Base-by-base conservation (phyloP, 257 asterid species). In the Nicotiana tomentosiformis region DNA sequence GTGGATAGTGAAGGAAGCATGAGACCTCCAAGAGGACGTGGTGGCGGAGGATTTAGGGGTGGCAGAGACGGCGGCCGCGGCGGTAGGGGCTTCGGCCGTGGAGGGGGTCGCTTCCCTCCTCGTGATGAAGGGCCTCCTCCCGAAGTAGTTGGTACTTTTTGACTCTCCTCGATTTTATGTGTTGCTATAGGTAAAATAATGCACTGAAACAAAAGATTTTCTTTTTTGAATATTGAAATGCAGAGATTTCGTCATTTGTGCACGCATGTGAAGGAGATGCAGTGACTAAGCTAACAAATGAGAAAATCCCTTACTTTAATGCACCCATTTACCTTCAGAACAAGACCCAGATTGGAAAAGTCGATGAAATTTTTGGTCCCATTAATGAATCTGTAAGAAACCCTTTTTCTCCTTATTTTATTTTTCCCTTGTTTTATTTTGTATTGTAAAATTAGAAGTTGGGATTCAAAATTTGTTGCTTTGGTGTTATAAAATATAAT, bases 11-110 rank as follows among this genome's bases (percentile, higher is more conserved):
- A 18, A 29, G 17, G 18, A 77, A 51, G 35, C 46, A 95, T 95
- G 99, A 94, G 98, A 83, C 97, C 99, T 84, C 99, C 99, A 30
- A 92, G 97, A 88, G 98, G 98, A 81, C 97, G 99, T 66, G 97
- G 96, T 81, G 92, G 95, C 62, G 93, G 92, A 3, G 93, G 97
- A 26, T 93, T 93, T 39, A 86, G 94, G 49, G 97, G 95, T 2
- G 94, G 97, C 43, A 82, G 97, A 66, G 95, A 87, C 57, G 96
- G 94, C 6, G 92, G 93, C 3, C 53, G 88, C 10, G 81, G 90
- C 0, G 90, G 93, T 55, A 10, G 49, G 49, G 87, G 91, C 0
- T 87, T 86, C 58, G 84, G 90, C 49, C 83, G 89, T 82, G 32
- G 87, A 65, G 92, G 90, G 49, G 90, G 93, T 30, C 89, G 95